A percentile compares a stretch with the other conserved stretches of the same genome.
These are phyloP conservation scores for Jamesozyma jinghongensis DNA, from an alignment of 805 yeast genomes.

Conservation along the genomic window DNA sequence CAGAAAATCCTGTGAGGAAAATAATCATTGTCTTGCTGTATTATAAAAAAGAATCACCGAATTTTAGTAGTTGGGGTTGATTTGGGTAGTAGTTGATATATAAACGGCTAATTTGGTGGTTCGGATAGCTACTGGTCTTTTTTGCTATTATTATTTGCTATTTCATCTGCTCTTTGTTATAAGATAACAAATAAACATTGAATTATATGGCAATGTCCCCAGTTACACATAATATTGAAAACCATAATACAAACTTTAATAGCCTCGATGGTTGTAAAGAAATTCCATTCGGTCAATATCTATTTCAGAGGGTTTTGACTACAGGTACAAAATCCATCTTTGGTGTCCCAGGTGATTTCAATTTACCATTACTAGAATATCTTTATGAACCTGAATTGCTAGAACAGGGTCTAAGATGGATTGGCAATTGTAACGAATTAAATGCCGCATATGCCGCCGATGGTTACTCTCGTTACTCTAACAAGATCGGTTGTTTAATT, in stretches of 20 bases:
- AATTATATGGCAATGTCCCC: too few species aligned
- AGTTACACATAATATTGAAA: slow-evolving; percentile 1
- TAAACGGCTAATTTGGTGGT: too few species aligned
- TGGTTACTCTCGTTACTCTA: slow-evolving; percentile 66
- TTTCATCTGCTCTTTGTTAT: too few species aligned
- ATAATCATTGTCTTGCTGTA: too few species aligned
- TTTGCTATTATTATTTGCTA: too few species aligned
- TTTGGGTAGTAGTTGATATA: too few species aligned
- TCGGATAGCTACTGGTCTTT: too few species aligned
- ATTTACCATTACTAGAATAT: slow-evolving; percentile 58
- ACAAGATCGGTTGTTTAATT: slow-evolving; percentile 54
- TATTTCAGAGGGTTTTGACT: slow-evolving; percentile 48
- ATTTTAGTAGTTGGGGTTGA: too few species aligned
- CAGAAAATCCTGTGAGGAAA: too few species aligned
- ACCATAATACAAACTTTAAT: not conserved
- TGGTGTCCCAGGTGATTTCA: slow-evolving; percentile 78
- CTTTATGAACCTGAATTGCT: slow-evolving; percentile 35
- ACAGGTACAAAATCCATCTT: slow-evolving; percentile 53
- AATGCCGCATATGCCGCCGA: slow-evolving; percentile 88
- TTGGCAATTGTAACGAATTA: slow-evolving; percentile 81
- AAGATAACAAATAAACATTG: too few species aligned
- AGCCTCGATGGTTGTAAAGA: slow-evolving; percentile 1
- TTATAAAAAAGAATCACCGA: too few species aligned
- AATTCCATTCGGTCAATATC: slow-evolving; percentile 54
- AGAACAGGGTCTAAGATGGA: slow-evolving; percentile 45